A percentile compares a stretch with the other conserved stretches of the same genome.
These are phyloP conservation scores for Chalciporus sphaerocephalus DNA, from an alignment of 768 basidiomycete species.

Conservation along the genomic window DNA sequence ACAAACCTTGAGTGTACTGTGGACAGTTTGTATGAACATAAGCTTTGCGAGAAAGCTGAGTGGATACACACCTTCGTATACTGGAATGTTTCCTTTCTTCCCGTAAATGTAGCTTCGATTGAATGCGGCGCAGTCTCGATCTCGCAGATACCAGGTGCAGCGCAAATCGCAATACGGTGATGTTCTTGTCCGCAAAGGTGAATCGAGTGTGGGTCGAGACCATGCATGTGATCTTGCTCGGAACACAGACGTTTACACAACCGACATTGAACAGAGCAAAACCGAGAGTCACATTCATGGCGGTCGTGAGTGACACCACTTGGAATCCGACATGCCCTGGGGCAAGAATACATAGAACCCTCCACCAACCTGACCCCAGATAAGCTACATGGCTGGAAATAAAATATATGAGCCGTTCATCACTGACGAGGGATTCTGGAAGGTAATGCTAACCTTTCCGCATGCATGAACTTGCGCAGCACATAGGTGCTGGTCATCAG, in stretches of 20 bases:
- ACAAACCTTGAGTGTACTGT: slow-evolving; percentile 49
- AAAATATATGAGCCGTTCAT: neutral
- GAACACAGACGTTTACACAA: slow-evolving; percentile 49
- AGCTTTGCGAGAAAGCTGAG: neutral
- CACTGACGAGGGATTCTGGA: neutral
- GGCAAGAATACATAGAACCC: slow-evolving; percentile 34
- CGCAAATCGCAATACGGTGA: slow-evolving; percentile 38
- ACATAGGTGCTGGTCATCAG: slow-evolving; percentile 45
- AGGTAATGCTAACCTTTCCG: slow-evolving; percentile 36
- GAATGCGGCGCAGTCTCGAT: slow-evolving; percentile 52
- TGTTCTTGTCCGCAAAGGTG: slow-evolving; percentile 57
- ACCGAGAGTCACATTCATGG: slow-evolving; percentile 45
- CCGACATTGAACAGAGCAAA: slow-evolving; percentile 48
- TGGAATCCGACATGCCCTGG: slow-evolving; percentile 36
- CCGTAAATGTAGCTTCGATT: slow-evolving; percentile 53
- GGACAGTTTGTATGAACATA: too few relatives aligned
- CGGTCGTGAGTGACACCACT: slow-evolving; percentile 40
- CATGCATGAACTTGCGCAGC: slow-evolving; percentile 46
- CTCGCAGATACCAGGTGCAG: slow-evolving; percentile 44
- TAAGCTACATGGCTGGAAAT: slow-evolving; percentile 37
- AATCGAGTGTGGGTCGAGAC: slow-evolving; percentile 30
- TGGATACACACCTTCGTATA: slow-evolving; percentile 47
- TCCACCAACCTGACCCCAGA: slow-evolving; percentile 20
- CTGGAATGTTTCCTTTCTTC: slow-evolving; percentile 50
- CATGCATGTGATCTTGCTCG: slow-evolving; percentile 46